Evolutionary conservation across 2,329 filamentous ascomycete genomes (phyloP).

Genomic region (Stenocarpella maydis): DNA sequence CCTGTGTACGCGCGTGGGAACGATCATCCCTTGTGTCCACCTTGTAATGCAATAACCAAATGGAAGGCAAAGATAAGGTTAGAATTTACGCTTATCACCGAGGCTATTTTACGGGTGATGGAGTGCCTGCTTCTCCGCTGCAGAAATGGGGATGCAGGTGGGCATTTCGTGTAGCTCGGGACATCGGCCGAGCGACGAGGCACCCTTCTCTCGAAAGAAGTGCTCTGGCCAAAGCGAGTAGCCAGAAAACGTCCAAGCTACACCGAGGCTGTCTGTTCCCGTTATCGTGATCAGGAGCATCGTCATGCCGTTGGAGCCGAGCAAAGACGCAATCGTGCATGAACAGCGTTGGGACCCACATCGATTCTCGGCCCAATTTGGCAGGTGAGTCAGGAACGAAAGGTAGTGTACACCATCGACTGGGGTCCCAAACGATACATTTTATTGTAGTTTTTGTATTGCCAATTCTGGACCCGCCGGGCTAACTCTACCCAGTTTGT

Average conservation of each 20-base stretch:
- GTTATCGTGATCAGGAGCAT: constrained; percentile 7
- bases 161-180: background rate
- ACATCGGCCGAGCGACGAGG: background rate
- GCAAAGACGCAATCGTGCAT: constrained; percentile 13
- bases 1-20: background rate
- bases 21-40: background rate
- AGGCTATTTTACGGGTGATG: background rate
- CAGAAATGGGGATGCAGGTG: background rate
- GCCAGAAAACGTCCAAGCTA: background rate
- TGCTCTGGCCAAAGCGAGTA: no score
- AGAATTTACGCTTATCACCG: background rate
- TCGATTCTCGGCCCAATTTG: background rate
- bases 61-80: constrained; percentile 11
- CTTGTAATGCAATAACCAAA: constrained; percentile 2
- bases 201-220: background rate
- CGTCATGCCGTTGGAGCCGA: background rate
- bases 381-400: constrained; percentile 8
- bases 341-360: constrained; percentile 10
- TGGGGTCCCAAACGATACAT: no score
- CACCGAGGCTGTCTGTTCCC: background rate
- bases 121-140: background rate
- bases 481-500: no score
- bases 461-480: no score
- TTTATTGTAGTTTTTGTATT: no score
- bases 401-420: no score